phyloP scores from a whole-genome alignment of 768 basidiomycete species.

The Leccinellum rugosiceps region DNA sequence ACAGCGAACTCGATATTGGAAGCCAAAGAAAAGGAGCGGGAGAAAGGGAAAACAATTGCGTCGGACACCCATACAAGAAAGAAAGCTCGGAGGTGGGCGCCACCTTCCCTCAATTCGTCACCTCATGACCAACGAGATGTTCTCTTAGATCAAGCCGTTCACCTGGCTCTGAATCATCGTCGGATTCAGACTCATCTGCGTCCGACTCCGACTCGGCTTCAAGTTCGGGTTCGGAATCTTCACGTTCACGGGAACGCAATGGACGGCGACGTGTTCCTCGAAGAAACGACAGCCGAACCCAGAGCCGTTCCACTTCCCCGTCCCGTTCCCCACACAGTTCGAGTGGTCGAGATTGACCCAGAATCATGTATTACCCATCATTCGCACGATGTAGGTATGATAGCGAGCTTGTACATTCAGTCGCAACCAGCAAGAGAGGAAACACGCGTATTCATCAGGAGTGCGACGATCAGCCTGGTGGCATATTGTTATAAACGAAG shows the following conservation, averaged over 20 bases:
- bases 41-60: slow-evolving; percentile 34
- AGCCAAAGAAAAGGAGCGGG: slow-evolving; percentile 75
- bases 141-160: slow-evolving; percentile 34
- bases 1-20: slow-evolving; percentile 85
- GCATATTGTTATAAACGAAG: neutral
- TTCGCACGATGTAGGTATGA: slow-evolving; percentile 15
- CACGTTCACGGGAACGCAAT: slow-evolving; percentile 42
- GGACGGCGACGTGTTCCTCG: slow-evolving; percentile 39
- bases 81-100: slow-evolving; percentile 39
- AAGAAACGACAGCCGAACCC: slow-evolving; percentile 19
- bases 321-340: slow-evolving; percentile 19
- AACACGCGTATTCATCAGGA: slow-evolving; percentile 86
- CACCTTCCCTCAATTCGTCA: slow-evolving; percentile 16
- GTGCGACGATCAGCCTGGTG: slow-evolving; percentile 74
- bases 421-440: slow-evolving; percentile 35
- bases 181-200: slow-evolving; percentile 15
- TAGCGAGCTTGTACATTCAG: slow-evolving; percentile 10
- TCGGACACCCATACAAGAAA: slow-evolving; percentile 33
- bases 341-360: slow-evolving; percentile 13
- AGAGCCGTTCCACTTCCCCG: slow-evolving; percentile 20
- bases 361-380: slow-evolving; percentile 3
- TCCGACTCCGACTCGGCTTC: slow-evolving; percentile 35
- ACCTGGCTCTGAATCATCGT: slow-evolving; percentile 24
- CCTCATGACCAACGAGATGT: neutral
- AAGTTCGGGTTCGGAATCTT: slow-evolving; percentile 42